A percentile compares a stretch with the other conserved stretches of the same genome.
Evolutionary conservation across 1,284 basidiomycete genomes (phyloP).

Genomic region (Marasmius fiardii): DNA sequence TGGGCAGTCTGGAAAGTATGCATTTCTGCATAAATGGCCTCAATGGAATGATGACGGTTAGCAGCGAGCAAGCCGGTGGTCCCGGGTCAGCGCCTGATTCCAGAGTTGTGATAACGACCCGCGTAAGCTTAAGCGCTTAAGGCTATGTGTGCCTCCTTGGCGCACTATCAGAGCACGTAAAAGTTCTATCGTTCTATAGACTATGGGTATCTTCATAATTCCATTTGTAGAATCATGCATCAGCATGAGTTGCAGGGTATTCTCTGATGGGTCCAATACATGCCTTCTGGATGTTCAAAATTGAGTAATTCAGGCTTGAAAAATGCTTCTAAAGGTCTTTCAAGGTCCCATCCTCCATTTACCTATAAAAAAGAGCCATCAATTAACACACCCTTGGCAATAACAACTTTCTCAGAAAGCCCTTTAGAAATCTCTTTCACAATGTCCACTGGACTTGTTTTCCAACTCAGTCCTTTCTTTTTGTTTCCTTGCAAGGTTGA

Average conservation of each 20-base stretch:
- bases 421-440: constrained; percentile 88
- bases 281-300: constrained; percentile 94
- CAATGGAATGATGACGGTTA: neutral
- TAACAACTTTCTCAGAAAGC: constrained; percentile 87
- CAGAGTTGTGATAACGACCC: no score
- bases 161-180: no score
- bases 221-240: no score
- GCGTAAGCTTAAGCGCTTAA: no score
- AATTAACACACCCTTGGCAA: constrained; percentile 76
- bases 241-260: constrained; percentile 6
- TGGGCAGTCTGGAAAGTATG: constrained; percentile 10
- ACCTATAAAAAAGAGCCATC: constrained; percentile 47
- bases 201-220: no score
- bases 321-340: constrained; percentile 86
- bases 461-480: constrained; percentile 86
- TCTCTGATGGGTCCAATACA: constrained; percentile 6
- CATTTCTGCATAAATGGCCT: constrained; percentile 12
- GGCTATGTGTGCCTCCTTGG: no score
- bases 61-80: no score
- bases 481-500: constrained; percentile 84
- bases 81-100: no score
- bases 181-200: no score
- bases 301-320: constrained; percentile 86
- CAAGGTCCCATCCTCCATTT: constrained; percentile 91
- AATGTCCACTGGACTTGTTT: constrained; percentile 95